Conservation (phyloP, 192 early-diverging fungal species). For the Rhizoclosmatium sp. region DNA sequence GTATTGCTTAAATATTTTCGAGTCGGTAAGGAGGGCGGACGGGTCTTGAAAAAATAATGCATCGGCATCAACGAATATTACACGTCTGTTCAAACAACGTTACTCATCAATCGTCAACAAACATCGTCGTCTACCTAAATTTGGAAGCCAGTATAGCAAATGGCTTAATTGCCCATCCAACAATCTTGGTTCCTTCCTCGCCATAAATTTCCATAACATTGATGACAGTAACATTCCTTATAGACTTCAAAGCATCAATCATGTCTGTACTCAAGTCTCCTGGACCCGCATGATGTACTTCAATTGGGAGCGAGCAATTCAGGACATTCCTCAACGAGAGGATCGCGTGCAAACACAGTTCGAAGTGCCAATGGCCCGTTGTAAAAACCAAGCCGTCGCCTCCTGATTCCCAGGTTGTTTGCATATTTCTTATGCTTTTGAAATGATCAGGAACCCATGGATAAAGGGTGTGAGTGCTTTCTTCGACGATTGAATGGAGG, state of each 20-base stretch:
- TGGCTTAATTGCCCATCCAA: slow-evolving; percentile 57
- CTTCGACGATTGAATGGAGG: background rate
- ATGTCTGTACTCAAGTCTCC: slow-evolving; percentile 19
- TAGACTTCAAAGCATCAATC: background rate
- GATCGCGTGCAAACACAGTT: slow-evolving; percentile 24
- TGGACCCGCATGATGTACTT: slow-evolving; percentile 60
- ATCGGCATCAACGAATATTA: slow-evolving; percentile 77
- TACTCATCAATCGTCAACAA: background rate
- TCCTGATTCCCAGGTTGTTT: background rate
- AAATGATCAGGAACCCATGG: slow-evolving; percentile 18
- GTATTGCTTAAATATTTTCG: slow-evolving; percentile 50
- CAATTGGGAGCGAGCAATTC: slow-evolving; percentile 61
- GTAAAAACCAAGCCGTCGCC: slow-evolving; percentile 6
- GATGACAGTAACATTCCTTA: slow-evolving; percentile 37
- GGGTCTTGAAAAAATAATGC: slow-evolving; percentile 71
- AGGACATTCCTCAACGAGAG: slow-evolving; percentile 36
- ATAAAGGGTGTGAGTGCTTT: slow-evolving; percentile 12
- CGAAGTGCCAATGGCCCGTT: slow-evolving; percentile 28
- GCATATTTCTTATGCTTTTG: background rate
- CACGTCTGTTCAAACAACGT: slow-evolving; percentile 49
- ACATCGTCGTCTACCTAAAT: slow-evolving; percentile 45
- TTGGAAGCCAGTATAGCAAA: slow-evolving; percentile 68
- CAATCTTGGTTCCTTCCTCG: slow-evolving; percentile 20
- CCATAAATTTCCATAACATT: slow-evolving; percentile 49
- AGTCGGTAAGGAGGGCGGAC: slow-evolving; percentile 51